Conservation (phyloP, 306 rosid species). For the Trichosanthes truncata region DNA sequence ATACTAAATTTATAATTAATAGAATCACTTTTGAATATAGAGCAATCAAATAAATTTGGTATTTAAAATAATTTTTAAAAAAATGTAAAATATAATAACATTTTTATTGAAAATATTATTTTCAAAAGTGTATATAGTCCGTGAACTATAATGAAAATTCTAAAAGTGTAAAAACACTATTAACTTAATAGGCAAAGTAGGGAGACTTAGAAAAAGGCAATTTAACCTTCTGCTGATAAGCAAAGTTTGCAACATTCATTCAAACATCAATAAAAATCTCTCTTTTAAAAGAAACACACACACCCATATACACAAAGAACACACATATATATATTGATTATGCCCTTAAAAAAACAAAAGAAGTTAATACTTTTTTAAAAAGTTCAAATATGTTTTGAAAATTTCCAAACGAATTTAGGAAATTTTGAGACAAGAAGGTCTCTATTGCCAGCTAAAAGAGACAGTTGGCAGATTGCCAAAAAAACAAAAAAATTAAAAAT, state of each 20-base stretch:
- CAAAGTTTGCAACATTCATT: background rate
- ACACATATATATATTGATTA: background rate
- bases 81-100: too few species aligned
- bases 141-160: background rate
- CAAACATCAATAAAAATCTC: background rate
- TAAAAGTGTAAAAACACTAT: background rate
- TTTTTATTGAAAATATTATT: too few species aligned
- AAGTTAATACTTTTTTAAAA: background rate
- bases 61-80: too few species aligned
- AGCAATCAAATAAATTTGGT: too few species aligned
- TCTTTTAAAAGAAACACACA: background rate
- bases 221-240: background rate
- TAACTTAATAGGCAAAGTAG: background rate
- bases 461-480: conserved; percentile 5
- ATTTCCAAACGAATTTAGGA: background rate
- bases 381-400: background rate
- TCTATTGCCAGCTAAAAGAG: background rate
- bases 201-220: background rate
- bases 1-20: too few species aligned
- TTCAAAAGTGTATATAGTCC: too few species aligned
- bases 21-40: too few species aligned
- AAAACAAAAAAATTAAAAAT: too few species aligned
- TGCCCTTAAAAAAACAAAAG: background rate
- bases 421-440: background rate
- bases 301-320: background rate